Evolutionary conservation across 139 green algal species (phyloP).

Genomic region (Chlorokybus atmophyticus): DNA sequence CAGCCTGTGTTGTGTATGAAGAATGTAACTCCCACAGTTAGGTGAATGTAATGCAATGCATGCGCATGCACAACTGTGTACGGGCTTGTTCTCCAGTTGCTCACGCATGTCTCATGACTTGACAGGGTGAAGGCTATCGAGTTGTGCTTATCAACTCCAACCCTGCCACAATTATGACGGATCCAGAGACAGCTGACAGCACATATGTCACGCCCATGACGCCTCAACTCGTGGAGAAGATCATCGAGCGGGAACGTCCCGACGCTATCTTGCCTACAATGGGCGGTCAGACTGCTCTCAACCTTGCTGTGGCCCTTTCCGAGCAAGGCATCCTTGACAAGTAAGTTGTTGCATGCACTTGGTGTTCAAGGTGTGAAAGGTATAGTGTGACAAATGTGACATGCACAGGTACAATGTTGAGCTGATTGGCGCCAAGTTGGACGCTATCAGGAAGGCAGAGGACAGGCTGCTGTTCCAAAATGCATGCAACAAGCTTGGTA

Average conservation of each 20-base stretch:
- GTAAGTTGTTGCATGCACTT: background rate
- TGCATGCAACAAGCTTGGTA: slow-evolving; percentile 38
- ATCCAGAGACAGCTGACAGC: slow-evolving; percentile 86
- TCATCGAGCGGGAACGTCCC: slow-evolving; percentile 56
- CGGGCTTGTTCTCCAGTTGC: background rate
- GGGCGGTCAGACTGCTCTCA: slow-evolving; percentile 94
- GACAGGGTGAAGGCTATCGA: slow-evolving; percentile 70
- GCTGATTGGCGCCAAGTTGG: slow-evolving; percentile 97
- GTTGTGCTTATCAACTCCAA: slow-evolving; percentile 97
- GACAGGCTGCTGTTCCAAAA: slow-evolving; percentile 95
- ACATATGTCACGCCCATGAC: slow-evolving; percentile 99
- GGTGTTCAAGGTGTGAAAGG: background rate
- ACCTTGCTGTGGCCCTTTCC: slow-evolving; percentile 84
- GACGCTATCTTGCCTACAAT: slow-evolving; percentile 98
- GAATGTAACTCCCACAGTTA: no score
- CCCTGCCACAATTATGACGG: slow-evolving; percentile 99
- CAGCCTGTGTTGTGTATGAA: background rate
- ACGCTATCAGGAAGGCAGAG: slow-evolving; percentile 92
- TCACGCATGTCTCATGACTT: background rate
- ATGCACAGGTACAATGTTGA: slow-evolving; percentile 48
- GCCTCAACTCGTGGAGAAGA: slow-evolving; percentile 26
- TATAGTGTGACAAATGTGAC: background rate
- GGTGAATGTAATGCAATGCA: no score
- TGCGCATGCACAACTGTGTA: no score
- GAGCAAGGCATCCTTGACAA: slow-evolving; percentile 48